Percentiles rank a stretch among this genome's conserved stretches.
Conservation (phyloP, 352 stramenopile species). For the Phytopythium boreale region DNA sequence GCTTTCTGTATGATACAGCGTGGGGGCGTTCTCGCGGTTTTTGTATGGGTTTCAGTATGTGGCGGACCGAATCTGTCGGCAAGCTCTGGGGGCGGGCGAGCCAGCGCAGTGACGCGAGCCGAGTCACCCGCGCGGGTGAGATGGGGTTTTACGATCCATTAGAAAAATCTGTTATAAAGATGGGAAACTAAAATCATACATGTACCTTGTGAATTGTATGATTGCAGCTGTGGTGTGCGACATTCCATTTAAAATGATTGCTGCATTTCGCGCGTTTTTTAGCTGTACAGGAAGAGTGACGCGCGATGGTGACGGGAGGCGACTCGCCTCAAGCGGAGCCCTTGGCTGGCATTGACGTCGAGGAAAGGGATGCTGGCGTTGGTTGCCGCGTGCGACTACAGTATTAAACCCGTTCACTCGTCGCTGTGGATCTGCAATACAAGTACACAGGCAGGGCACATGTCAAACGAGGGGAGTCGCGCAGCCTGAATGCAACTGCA, state of each 20-base stretch:
- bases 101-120: background rate
- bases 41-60: background rate
- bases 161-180: background rate
- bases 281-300: background rate
- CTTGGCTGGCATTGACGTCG: too few relatives aligned
- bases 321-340: background rate
- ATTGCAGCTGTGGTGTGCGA: background rate
- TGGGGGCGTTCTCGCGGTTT: too few relatives aligned
- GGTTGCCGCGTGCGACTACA: too few relatives aligned
- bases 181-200: background rate
- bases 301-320: background rate
- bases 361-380: too few relatives aligned
- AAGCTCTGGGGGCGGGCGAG: background rate
- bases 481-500: background rate
- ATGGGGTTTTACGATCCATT: background rate
- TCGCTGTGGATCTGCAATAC: conserved; percentile 2
- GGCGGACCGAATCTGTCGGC: background rate
- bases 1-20: too few relatives aligned
- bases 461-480: background rate
- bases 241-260: background rate
- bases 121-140: background rate
- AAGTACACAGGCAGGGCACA: background rate
- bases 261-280: background rate
- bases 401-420: background rate
- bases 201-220: background rate